phyloP scores from a whole-genome alignment of 2,329 filamentous ascomycete genomes.

The Pestalotiopsis sp. region DNA sequence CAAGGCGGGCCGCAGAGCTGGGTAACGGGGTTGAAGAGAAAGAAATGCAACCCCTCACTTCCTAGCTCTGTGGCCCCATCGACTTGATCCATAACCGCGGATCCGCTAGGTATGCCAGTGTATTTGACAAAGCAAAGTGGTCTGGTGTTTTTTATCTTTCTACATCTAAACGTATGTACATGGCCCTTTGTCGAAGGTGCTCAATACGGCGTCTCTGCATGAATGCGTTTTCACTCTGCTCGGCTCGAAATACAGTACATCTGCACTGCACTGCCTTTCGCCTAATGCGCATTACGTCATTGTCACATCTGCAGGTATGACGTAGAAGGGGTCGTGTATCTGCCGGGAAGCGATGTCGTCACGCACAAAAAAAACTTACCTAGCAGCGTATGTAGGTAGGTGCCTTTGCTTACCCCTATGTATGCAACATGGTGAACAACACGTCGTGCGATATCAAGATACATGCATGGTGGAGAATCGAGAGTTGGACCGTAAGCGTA shows the following conservation, averaged over 20 bases:
- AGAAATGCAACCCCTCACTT: no score
- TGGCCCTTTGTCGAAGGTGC: no score
- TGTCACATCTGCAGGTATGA: conserved; percentile 6
- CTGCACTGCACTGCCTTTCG: neutral
- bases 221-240: neutral
- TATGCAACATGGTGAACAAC: neutral
- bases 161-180: no score
- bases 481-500: conserved; percentile 7
- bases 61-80: no score
- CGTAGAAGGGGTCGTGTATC: conserved; percentile 1
- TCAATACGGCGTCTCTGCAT: no score
- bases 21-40: no score
- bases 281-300: conserved; percentile 6
- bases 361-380: neutral
- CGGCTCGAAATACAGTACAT: neutral
- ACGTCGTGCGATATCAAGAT: conserved; percentile 8
- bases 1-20: no score
- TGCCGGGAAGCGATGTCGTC: conserved; percentile 10
- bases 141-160: no score
- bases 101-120: no score
- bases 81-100: no score
- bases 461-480: conserved; percentile 3
- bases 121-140: no score
- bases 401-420: neutral
- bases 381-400: neutral